Percentiles rank a stretch among this genome's conserved stretches.
Conservation (phyloP, 768 basidiomycete species). For the Leccinum imitatum region DNA sequence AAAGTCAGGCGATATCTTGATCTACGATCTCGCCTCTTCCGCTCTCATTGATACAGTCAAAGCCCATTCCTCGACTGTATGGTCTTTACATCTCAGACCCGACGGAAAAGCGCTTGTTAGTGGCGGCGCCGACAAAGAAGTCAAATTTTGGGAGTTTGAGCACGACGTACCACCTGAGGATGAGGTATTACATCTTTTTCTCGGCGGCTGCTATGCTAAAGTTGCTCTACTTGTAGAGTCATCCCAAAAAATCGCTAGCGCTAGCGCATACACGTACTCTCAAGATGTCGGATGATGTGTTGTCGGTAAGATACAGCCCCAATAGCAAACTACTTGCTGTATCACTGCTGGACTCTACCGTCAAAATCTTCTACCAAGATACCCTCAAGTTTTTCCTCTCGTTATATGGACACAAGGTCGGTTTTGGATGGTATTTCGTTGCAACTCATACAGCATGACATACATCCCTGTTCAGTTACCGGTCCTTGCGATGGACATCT, state of each 20-base stretch:
- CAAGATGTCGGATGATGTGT: constrained; percentile 97
- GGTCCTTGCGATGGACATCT: constrained; percentile 97
- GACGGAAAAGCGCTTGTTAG: constrained; percentile 82
- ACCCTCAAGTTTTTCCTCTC: constrained; percentile 96
- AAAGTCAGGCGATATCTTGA: constrained; percentile 84
- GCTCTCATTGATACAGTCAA: constrained; percentile 79
- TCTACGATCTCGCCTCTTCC: constrained; percentile 90
- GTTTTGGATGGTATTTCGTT: background rate
- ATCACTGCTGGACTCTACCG: constrained; percentile 91
- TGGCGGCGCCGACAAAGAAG: constrained; percentile 94
- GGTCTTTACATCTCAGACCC: constrained; percentile 85
- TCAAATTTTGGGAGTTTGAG: constrained; percentile 97
- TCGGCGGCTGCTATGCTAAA: background rate
- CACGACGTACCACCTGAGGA: constrained; percentile 52
- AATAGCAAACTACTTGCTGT: constrained; percentile 88
- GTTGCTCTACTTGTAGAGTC: constrained; percentile 32
- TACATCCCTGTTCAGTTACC: constrained; percentile 61
- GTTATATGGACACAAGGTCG: constrained; percentile 94
- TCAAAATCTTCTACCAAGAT: constrained; percentile 97
- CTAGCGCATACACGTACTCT: constrained; percentile 83
- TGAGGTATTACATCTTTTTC: constrained; percentile 36
- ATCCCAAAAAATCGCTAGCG: constrained; percentile 58
- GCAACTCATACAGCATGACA: background rate
- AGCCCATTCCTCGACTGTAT: constrained; percentile 84
- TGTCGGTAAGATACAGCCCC: constrained; percentile 88